A percentile compares a stretch with the other conserved stretches of the same genome.
Conservation (phyloP, 2,329 filamentous ascomycete genomes). For the Curvularia lunata region DNA sequence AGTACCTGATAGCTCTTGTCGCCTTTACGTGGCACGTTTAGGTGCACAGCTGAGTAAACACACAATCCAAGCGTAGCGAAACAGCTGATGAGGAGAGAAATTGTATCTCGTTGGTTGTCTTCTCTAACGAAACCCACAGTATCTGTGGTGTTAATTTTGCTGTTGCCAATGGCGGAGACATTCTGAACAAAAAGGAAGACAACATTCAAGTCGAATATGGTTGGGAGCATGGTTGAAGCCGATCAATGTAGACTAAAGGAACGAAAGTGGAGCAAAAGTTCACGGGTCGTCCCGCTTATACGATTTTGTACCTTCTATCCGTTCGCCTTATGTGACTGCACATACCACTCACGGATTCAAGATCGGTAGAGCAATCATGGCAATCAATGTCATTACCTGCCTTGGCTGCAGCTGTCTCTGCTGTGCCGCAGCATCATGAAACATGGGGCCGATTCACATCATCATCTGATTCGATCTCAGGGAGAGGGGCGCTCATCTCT, state of each 20-base stretch:
- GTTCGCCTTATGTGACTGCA: not conserved
- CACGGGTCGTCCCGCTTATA: not conserved
- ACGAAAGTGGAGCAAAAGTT: not conserved
- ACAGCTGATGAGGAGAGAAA: conserved; percentile 14
- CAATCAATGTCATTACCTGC: not conserved
- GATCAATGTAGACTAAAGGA: too few species aligned
- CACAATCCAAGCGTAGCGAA: conserved; percentile 25
- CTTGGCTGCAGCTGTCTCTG: not conserved
- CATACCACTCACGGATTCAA: not conserved
- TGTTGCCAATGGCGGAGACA: not conserved
- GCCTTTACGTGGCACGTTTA: conserved; percentile 20
- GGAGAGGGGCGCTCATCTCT: not conserved
- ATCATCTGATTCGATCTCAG: not conserved
- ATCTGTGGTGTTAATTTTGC: conserved; percentile 4
- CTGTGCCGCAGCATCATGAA: not conserved
- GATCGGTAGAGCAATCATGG: not conserved
- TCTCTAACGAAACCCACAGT: conserved; percentile 12
- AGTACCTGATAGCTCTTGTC: conserved; percentile 1
- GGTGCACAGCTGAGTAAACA: conserved; percentile 26
- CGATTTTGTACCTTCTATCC: not conserved
- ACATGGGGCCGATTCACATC: not conserved
- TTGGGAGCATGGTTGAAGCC: not conserved
- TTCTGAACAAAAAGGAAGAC: not conserved
- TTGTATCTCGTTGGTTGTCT: conserved; percentile 9
- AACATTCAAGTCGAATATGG: not conserved